Evolutionary conservation across 768 basidiomycete genomes (phyloP), one percentile per base, ranked within the genome.

Genomic region (Mycena albidolilacea): DNA sequence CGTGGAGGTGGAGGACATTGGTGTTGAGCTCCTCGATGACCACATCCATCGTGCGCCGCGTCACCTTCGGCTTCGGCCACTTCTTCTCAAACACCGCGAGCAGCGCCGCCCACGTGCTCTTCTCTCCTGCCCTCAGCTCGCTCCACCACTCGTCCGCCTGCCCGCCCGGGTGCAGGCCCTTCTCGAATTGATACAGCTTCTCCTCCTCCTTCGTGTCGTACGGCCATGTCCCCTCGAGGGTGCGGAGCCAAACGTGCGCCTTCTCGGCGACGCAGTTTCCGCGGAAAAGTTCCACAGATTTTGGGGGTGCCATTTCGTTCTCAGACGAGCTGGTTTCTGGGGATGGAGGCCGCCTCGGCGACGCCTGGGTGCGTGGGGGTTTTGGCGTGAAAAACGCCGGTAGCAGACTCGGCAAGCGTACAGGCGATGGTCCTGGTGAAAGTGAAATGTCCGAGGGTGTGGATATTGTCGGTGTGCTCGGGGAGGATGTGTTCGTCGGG

Each of bases 61-160:
- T 48, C 19, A 63, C 7, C 11, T 35, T 66, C 4, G 73, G 69
- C 21, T 37, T 64, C 11, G 73, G 44, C 73, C 73, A 74, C 17
- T 68, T 67, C 38, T 7, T 46, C 38, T 63, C 46, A 46, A 74
- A 74, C 0, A 65, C 65, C 5, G 3, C 15, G 61, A 63, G 43
- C 50, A 71, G n/a, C 3, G 9, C 6, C 10, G 7, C 7, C 37
- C 65, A 65, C 67, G 35, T 44, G 21, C 43, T 19, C 69, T 48
- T 67, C 8, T 74, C 65, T 9, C 17, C 15, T 0, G 15, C 54
- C 17, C 9, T 5, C 21, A 74, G n/a, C 0, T 7, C 35, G 10
- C 15, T n/a, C 37, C 41, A 74, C 73, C 73, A 74, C 30, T 46
- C 44, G 35, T 74, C 73, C 7, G 73, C 73, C 43, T 43, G 41